Conservation (phyloP, 805 yeast genomes). For the Wickerhamomyces xylosicus region DNA sequence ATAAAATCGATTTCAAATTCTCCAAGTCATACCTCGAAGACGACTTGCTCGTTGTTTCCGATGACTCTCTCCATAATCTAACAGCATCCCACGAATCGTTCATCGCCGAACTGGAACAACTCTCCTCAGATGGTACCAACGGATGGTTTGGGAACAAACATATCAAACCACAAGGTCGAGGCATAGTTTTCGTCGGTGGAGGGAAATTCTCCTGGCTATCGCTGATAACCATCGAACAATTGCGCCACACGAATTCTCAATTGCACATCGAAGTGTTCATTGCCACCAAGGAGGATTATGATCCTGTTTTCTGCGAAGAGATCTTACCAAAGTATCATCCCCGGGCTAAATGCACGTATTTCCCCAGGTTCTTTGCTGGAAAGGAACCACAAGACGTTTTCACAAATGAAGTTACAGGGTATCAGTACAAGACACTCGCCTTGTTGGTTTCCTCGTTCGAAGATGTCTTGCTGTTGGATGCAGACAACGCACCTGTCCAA, state of each 20-base stretch:
- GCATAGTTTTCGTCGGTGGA: slow-evolving; percentile 67
- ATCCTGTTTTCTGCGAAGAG: slow-evolving; percentile 50
- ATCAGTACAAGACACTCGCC: slow-evolving; percentile 59
- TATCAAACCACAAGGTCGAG: slow-evolving; percentile 28
- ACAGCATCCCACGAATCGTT: too few relatives aligned
- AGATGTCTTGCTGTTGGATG: slow-evolving; percentile 57
- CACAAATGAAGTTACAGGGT: slow-evolving; percentile 41
- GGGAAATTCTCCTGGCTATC: slow-evolving; percentile 66
- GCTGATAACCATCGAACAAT: slow-evolving; percentile 46
- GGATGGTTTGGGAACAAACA: slow-evolving; percentile 20
- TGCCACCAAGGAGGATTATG: slow-evolving; percentile 58
- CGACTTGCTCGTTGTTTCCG: too few relatives aligned
- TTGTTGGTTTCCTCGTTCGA: slow-evolving; percentile 61
- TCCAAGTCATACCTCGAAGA: too few relatives aligned
- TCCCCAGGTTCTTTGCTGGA: slow-evolving; percentile 22
- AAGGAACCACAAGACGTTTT: slow-evolving; percentile 42
- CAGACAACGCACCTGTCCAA: slow-evolving; percentile 60
- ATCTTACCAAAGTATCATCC: slow-evolving; percentile 47
- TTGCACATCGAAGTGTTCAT: slow-evolving; percentile 67
- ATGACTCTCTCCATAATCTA: too few relatives aligned
- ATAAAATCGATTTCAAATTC: too few relatives aligned
- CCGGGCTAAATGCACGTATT: slow-evolving; percentile 57
- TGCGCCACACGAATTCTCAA: slow-evolving; percentile 50
- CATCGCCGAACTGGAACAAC: too few relatives aligned
- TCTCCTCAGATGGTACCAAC: too few relatives aligned